Percentiles rank a stretch among this genome's conserved stretches.
Conservation (phyloP, 768 basidiomycete genomes). For the Kwoniella mangroviensis region DNA sequence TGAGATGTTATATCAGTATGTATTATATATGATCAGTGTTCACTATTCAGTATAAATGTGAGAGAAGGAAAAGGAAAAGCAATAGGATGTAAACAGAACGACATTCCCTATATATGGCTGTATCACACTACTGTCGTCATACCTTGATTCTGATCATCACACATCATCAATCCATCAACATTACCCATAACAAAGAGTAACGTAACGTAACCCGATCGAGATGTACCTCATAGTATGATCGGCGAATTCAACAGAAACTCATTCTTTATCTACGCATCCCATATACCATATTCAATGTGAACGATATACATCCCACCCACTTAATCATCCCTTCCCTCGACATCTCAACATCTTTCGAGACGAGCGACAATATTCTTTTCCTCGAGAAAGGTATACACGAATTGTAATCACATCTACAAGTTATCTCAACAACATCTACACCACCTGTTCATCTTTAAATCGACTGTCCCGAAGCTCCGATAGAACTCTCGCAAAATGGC, state of each 20-base stretch:
- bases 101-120: background rate
- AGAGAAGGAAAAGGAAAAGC: background rate
- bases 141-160: too few species aligned
- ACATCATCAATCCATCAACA: too few species aligned
- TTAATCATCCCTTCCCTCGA: background rate
- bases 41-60: background rate
- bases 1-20: background rate
- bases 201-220: too few species aligned
- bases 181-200: too few species aligned
- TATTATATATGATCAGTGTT: background rate
- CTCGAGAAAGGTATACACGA: background rate
- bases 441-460: background rate
- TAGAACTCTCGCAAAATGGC: conserved; percentile 41
- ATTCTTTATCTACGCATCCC: too few species aligned
- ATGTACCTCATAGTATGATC: background rate
- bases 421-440: background rate
- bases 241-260: background rate
- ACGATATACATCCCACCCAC: background rate
- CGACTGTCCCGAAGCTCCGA: background rate
- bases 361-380: background rate
- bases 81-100: background rate
- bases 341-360: conserved; percentile 4
- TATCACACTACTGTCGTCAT: background rate
- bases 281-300: background rate
- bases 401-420: background rate